Conservation (phyloP, 202 grass and related monocot genomes). For the Hordeum pubiflorum region DNA sequence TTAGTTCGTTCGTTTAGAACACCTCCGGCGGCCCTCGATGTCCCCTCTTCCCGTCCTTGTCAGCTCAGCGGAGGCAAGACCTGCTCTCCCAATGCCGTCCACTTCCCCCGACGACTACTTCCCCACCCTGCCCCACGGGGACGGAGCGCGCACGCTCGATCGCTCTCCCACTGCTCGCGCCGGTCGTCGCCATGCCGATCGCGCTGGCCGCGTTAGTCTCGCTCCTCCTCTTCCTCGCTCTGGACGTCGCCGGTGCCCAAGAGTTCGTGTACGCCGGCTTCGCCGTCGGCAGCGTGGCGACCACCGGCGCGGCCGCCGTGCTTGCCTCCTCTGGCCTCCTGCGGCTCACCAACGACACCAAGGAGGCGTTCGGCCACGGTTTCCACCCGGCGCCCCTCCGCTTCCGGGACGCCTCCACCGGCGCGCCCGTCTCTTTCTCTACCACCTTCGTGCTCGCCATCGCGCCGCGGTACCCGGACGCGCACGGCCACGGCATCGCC, state of each 20-base stretch:
- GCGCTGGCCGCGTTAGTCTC: neutral
- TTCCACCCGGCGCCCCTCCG: constrained; percentile 34
- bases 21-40: neutral
- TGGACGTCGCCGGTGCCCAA: neutral
- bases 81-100: neutral
- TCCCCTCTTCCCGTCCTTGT: neutral
- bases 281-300: constrained; percentile 8
- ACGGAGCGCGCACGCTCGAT: neutral
- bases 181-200: neutral
- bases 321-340: constrained; percentile 42
- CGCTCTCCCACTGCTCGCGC: neutral
- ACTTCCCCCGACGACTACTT: neutral
- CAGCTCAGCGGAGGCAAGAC: neutral
- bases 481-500: constrained; percentile 66
- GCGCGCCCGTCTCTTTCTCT: constrained; percentile 47
- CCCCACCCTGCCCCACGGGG: neutral
- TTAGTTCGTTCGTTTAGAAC: neutral
- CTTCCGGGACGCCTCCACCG: constrained; percentile 24
- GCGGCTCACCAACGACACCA: constrained; percentile 50
- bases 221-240: neutral
- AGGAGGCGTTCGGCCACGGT: constrained; percentile 47
- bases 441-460: constrained; percentile 65
- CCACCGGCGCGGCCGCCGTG: constrained; percentile 19
- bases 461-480: constrained; percentile 44
- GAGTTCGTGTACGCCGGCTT: neutral